Evolutionary conservation across 441 rosid genomes (phyloP), one percentile per base, ranked within the genome.

Genomic region (Viola pubescens): DNA sequence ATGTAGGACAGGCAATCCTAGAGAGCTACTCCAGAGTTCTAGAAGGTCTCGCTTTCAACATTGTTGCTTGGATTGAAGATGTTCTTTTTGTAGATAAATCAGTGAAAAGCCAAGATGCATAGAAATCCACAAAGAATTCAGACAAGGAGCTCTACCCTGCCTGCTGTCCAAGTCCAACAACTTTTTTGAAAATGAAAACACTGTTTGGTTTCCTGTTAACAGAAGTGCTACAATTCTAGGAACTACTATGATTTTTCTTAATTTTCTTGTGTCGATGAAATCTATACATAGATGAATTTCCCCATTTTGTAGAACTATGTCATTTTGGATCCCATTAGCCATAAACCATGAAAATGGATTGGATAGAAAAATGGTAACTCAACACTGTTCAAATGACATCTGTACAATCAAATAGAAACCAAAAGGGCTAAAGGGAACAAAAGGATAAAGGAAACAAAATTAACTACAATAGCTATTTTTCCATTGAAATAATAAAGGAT

Each of bases 61-160:
- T 84, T 54, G 96, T 89, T n/a, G 89, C 96, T 51, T 86, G 98
- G 98, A 86, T 87, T 60, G 96, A 89, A 44, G 97, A 92, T 77
- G 97, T 92, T 63, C 79, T 89, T 55, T 77, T 75, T 63, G 96
- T 82, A 40, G 98, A 87, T 65, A 82, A 68, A 71, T 75, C 89
- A 12, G 74, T 79, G 62, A 77, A 82, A 71, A 80, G 61, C 66
- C 79, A 78, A 75, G 75, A 76, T 16, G 69, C 63, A 57, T 63
- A 71, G 55, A 44, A 47, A 16, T 51, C 39, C 39, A 42, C 54
- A 38, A 42, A 67, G 56, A 52, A 62, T 68, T 68, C 58, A 44
- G 58, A 42, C 61, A 56, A 43, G 57, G 37, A 26, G 13, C 50
- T 59, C 59, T 58, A 54, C 50, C 54, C 37, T 14, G 4, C 42